A percentile compares a stretch with the other conserved stretches of the same genome.
These are phyloP conservation scores for Leishmania mexicana DNA, from an alignment of 208 protist genomes.

Conservation along the genomic window DNA sequence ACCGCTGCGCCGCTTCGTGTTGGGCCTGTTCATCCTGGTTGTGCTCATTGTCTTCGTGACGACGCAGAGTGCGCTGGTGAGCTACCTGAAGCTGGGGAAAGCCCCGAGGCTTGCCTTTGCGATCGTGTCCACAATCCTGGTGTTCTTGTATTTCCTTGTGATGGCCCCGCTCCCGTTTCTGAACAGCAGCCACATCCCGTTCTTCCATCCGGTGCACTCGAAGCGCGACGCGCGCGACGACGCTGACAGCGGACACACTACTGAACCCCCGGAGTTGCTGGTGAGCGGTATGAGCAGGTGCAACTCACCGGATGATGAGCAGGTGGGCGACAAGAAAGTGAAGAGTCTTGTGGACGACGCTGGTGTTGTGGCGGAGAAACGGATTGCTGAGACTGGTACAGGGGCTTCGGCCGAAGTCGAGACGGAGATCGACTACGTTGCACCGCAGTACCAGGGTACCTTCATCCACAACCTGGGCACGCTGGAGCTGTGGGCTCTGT, in stretches of 20 bases:
- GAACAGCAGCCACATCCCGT: conserved; percentile 30
- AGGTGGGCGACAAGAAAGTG: conserved; percentile 4
- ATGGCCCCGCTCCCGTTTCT: conserved; percentile 35
- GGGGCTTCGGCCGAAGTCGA: neutral
- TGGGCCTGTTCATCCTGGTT: conserved; percentile 51
- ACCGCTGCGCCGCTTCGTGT: conserved; percentile 53
- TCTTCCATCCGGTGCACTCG: neutral
- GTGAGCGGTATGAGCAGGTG: too few relatives aligned
- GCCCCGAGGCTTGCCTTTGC: conserved; percentile 37
- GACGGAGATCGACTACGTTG: conserved; percentile 60
- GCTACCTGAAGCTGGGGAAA: conserved; percentile 39
- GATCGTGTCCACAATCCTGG: conserved; percentile 35
- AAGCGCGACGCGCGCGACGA: neutral
- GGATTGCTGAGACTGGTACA: neutral
- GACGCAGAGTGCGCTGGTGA: conserved; percentile 43
- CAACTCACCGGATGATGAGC: conserved; percentile 13
- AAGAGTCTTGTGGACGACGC: conserved; percentile 9
- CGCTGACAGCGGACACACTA: neutral
- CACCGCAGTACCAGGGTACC: conserved; percentile 56
- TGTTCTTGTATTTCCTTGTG: conserved; percentile 26
- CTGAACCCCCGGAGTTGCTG: neutral
- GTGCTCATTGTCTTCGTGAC: conserved; percentile 60
- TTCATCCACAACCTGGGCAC: conserved; percentile 52
- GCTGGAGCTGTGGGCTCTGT: conserved; percentile 52
- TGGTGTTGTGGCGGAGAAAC: conserved; percentile 34